These are phyloP conservation scores for Aspergillus fumigatiaffinis DNA, from an alignment of 2,329 filamentous ascomycete genomes.

Conservation along the genomic window DNA sequence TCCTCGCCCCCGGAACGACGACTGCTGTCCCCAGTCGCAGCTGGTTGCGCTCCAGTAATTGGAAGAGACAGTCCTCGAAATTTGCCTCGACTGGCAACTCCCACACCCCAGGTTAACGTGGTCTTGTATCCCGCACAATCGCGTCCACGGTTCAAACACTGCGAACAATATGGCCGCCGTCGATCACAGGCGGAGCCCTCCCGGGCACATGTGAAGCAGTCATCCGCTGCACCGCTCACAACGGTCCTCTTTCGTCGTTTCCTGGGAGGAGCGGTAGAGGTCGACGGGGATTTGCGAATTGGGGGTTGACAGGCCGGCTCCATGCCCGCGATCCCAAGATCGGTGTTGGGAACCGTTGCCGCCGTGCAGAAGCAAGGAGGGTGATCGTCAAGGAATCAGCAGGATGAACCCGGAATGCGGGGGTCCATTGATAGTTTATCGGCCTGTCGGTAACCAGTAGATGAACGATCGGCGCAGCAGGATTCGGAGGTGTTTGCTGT, in stretches of 20 bases:
- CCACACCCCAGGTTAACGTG: conserved; percentile 92
- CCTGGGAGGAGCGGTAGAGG: conserved; percentile 31
- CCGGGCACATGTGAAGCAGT: conserved; percentile 92
- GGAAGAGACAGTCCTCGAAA: conserved; percentile 80
- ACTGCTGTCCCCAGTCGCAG: conserved; percentile 18
- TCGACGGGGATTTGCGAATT: conserved; percentile 21
- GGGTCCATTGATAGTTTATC: conserved; percentile 12
- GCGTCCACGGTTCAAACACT: conserved; percentile 85
- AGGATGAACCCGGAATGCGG: conserved; percentile 14
- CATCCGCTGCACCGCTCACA: conserved; percentile 82
- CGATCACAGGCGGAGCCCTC: conserved; percentile 83
- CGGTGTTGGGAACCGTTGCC: background rate
- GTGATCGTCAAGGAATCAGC: background rate
- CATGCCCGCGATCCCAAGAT: conserved; percentile 7
- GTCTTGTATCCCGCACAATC: conserved; percentile 97
- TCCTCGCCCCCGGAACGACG: background rate
- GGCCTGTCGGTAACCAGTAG: background rate
- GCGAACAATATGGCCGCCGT: conserved; percentile 88
- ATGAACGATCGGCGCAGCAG: conserved; percentile 1
- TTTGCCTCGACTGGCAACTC: conserved; percentile 92
- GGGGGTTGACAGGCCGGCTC: conserved; percentile 21
- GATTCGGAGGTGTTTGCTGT: background rate
- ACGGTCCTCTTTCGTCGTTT: conserved; percentile 84
- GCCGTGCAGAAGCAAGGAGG: conserved; percentile 5
- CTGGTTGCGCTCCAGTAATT: conserved; percentile 47